These are phyloP conservation scores for Fusarium mangiferae DNA, from an alignment of 2,329 filamentous ascomycete species.

Conservation along the genomic window DNA sequence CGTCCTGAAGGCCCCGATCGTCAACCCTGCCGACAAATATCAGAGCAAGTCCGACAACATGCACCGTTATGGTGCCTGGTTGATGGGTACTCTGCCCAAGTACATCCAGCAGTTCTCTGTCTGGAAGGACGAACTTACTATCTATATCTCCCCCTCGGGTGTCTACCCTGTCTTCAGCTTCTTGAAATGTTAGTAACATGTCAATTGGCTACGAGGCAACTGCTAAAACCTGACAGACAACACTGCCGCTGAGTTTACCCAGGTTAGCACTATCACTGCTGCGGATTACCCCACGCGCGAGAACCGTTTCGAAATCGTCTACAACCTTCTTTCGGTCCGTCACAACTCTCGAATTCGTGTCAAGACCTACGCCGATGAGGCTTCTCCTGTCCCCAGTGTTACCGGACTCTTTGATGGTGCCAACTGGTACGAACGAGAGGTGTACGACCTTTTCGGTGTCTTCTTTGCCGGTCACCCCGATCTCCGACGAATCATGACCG, in stretches of 20 bases:
- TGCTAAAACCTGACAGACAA: constrained; percentile 69
- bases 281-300: constrained; percentile 96
- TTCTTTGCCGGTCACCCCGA: constrained; percentile 97
- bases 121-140: constrained; percentile 98
- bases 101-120: constrained; percentile 99
- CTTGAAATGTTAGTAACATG: constrained; percentile 73
- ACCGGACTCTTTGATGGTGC: constrained; percentile 90
- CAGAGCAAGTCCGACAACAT: constrained; percentile 85
- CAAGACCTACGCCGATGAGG: constrained; percentile 98
- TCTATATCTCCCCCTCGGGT: constrained; percentile 89
- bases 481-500: constrained; percentile 97
- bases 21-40: constrained; percentile 95
- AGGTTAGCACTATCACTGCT: constrained; percentile 90
- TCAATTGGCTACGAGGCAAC: neutral
- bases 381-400: constrained; percentile 89
- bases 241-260: constrained; percentile 95
- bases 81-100: constrained; percentile 96
- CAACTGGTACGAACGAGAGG: constrained; percentile 98
- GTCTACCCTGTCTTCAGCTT: constrained; percentile 93
- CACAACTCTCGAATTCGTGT: constrained; percentile 97
- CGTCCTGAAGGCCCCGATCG: constrained; percentile 78
- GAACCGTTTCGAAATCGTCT: constrained; percentile 97
- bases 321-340: constrained; percentile 94
- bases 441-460: constrained; percentile 96
- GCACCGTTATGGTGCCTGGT: constrained; percentile 94